Conservation (phyloP, 768 basidiomycete genomes). For the Auriculariales sp. region DNA sequence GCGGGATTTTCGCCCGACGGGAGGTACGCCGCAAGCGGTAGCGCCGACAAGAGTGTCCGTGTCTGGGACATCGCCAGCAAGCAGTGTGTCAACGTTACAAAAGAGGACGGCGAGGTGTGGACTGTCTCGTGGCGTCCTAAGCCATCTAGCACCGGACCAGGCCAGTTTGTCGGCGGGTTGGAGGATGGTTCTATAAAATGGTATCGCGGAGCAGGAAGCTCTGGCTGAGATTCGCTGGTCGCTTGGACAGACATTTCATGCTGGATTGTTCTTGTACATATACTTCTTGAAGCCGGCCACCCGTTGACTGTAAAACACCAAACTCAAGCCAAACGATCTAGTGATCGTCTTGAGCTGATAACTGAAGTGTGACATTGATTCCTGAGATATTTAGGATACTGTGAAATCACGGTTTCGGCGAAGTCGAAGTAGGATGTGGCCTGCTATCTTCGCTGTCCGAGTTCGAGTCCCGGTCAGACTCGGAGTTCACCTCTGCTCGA, state of each 20-base stretch:
- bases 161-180: constrained; percentile 60
- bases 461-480: no score
- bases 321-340: no score
- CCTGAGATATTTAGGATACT: no score
- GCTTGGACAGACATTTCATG: not conserved
- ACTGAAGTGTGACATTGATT: no score
- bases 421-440: no score
- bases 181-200: constrained; percentile 62
- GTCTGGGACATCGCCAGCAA: constrained; percentile 76
- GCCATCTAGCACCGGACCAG: constrained; percentile 36
- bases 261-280: not conserved
- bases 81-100: constrained; percentile 58
- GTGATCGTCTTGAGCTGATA: no score
- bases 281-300: not conserved
- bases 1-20: constrained; percentile 73
- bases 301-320: no score
- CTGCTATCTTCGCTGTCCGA: no score
- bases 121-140: constrained; percentile 66
- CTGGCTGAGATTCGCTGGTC: constrained; percentile 9
- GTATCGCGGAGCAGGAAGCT: constrained; percentile 60
- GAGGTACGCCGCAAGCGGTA: constrained; percentile 71
- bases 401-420: no score
- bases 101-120: constrained; percentile 76
- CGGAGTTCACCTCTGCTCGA: no score
- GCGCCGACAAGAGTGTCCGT: constrained; percentile 64